Conservation (phyloP, 495 filamentous ascomycete genomes). For the Corynascus novoguineensis region DNA sequence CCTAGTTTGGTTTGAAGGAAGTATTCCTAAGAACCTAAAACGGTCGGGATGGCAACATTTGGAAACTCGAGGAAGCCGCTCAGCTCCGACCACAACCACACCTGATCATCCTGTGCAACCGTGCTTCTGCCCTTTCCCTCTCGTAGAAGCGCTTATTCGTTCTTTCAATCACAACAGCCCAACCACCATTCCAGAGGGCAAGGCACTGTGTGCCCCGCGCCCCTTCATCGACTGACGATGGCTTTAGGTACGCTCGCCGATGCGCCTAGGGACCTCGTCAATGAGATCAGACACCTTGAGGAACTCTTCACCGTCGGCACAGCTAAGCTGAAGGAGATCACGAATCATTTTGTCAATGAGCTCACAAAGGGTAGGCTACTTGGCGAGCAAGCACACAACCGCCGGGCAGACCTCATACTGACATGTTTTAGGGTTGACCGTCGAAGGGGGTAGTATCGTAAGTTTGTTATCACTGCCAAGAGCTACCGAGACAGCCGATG, state of each 20-base stretch:
- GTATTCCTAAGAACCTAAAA: background rate
- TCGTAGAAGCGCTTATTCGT: constrained; percentile 10
- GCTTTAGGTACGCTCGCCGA: constrained; percentile 36
- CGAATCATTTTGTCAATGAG: constrained; percentile 81
- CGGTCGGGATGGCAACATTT: constrained; percentile 9
- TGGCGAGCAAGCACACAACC: constrained; percentile 3
- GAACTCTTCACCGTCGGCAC: constrained; percentile 74
- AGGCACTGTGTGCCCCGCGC: constrained; percentile 15
- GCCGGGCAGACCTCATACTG: background rate
- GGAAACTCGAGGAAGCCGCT: constrained; percentile 17
- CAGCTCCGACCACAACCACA: constrained; percentile 11
- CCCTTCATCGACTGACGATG: constrained; percentile 24
- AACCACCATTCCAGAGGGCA: constrained; percentile 25
- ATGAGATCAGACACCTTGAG: constrained; percentile 82
- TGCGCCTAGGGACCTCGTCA: constrained; percentile 74
- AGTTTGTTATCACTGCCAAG: constrained; percentile 31
- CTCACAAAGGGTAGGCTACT: constrained; percentile 65
- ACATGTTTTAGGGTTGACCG: constrained; percentile 58
- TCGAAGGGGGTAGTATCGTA: constrained; percentile 90
- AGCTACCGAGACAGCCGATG: background rate
- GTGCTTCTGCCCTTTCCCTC: constrained; percentile 15
- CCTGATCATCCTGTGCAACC: background rate
- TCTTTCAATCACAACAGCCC: constrained; percentile 14
- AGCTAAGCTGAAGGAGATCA: constrained; percentile 80
- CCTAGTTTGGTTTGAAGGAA: background rate